Evolutionary conservation across 78 protist genomes (phyloP).

Genomic region (Planoprotostelium fungivorum): DNA sequence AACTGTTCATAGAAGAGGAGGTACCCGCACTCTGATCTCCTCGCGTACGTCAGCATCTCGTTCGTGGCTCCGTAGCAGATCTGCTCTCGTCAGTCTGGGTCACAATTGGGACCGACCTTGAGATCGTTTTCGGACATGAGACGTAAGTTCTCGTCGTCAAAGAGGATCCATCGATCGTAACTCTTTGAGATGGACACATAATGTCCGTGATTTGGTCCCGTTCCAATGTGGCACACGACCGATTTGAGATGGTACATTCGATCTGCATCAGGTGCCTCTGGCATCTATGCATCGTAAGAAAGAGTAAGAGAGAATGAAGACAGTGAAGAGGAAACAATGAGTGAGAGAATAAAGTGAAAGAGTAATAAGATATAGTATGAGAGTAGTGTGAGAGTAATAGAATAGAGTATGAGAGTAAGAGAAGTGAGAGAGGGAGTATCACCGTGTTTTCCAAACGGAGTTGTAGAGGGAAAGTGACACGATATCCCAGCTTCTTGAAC

Average conservation of each 20-base stretch:
- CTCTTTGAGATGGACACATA: slow-evolving; percentile 60
- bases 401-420: background rate
- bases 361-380: background rate
- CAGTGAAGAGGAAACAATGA: background rate
- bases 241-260: slow-evolving; percentile 66
- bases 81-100: slow-evolving; percentile 17
- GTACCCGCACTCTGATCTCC: slow-evolving; percentile 53
- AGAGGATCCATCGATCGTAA: slow-evolving; percentile 69
- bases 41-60: background rate
- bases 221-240: slow-evolving; percentile 85
- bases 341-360: background rate
- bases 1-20: slow-evolving; percentile 47
- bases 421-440: background rate
- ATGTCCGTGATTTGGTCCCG: slow-evolving; percentile 87
- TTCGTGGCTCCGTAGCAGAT: slow-evolving; percentile 15
- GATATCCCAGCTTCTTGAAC: slow-evolving; percentile 65
- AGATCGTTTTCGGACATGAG: slow-evolving; percentile 8
- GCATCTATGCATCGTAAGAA: too few species aligned
- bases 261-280: slow-evolving; percentile 60
- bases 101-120: background rate
- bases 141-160: slow-evolving; percentile 78
- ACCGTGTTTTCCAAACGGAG: slow-evolving; percentile 53
- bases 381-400: slow-evolving; percentile 1
- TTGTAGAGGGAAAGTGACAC: slow-evolving; percentile 87
- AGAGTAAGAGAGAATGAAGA: too few species aligned